Evolutionary conservation across 345 rosid species (phyloP).

Genomic region (Gossypium ekmanianum): DNA sequence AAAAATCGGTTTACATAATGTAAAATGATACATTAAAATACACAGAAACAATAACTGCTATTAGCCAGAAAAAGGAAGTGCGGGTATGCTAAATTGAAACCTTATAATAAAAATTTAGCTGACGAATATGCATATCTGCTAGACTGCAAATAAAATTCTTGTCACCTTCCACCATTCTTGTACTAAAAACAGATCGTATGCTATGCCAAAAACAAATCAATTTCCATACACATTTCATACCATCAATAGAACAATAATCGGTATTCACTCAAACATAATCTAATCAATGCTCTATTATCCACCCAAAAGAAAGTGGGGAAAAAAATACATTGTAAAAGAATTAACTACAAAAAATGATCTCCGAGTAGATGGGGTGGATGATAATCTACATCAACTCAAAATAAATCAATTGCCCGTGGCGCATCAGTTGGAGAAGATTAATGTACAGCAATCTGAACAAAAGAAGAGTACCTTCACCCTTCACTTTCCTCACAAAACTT

Average conservation of each 20-base stretch:
- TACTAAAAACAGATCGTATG: neutral
- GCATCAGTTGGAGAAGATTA: neutral
- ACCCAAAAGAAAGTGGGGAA: neutral
- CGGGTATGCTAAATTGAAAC: no score
- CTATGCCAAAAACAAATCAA: neutral
- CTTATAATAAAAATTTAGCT: neutral
- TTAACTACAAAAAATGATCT: conserved; percentile 26
- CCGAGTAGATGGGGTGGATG: conserved; percentile 12
- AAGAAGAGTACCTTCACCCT: conserved; percentile 8
- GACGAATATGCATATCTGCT: neutral
- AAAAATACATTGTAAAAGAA: conserved; percentile 26
- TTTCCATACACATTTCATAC: conserved; percentile 18
- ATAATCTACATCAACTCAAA: conserved; percentile 23
- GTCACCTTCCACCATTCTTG: neutral
- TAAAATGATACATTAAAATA: no score
- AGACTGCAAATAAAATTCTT: neutral
- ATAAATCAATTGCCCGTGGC: conserved; percentile 16
- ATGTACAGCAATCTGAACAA: conserved; percentile 24
- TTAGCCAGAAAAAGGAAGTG: no score
- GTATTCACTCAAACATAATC: conserved; percentile 19
- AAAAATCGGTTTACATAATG: no score
- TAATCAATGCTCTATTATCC: conserved; percentile 13
- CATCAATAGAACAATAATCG: conserved; percentile 15
- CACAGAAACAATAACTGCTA: no score
- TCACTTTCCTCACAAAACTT: conserved; percentile 13